Evolutionary conservation across 2,329 filamentous ascomycete species (phyloP), one percentile per base, ranked within the genome.

Genomic region (Achaetomium macrosporum): DNA sequence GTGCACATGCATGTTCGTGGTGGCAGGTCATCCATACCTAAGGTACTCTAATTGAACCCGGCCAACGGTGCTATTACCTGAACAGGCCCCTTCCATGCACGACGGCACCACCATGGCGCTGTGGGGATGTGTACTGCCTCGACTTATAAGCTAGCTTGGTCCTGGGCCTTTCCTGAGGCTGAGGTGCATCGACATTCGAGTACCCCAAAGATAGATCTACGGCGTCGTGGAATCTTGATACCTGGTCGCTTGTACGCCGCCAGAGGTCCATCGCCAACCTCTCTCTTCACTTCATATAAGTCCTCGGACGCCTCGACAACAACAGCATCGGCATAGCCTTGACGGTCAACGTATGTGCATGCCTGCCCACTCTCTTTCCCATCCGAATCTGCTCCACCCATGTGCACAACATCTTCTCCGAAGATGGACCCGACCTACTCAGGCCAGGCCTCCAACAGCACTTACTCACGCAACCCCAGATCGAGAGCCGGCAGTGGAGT

Each of bases 381-480:
- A 42, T 29, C 42, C 39, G 25, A 25, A 25, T 25, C 25, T 7
- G 7, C 43, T 31, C 25, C 10, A 11, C 11, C 29, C 35, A 20
- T 35, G 29, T 19, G 42, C 54, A 30, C 50, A 49, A 45, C 11
- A 4, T 47, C 35, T 37, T 36, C 17, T 29, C 42, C 37, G 19
- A 56, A 56, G 46, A 64, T 64, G 63, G 57, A 60, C 47, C 51
- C 58, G 40, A 46, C 43, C 29, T 60, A 57, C 42, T 47, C 57
- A 45, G 47, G 53, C 43, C 57, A 57, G 19, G 42, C 40, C 44
- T 51, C 57, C 50, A 55, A 56, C 47, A 53, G 59, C 41, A 59
- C 55, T 57, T 61, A 60, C 63, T 64, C 59, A 64, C 59, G 57
- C 46, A 58, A 47, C 44, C 46, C 57, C 59, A 64, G 63, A 42